Conservation (phyloP, 2,329 filamentous ascomycete genomes). For the Arthrobotrys sinensis region DNA sequence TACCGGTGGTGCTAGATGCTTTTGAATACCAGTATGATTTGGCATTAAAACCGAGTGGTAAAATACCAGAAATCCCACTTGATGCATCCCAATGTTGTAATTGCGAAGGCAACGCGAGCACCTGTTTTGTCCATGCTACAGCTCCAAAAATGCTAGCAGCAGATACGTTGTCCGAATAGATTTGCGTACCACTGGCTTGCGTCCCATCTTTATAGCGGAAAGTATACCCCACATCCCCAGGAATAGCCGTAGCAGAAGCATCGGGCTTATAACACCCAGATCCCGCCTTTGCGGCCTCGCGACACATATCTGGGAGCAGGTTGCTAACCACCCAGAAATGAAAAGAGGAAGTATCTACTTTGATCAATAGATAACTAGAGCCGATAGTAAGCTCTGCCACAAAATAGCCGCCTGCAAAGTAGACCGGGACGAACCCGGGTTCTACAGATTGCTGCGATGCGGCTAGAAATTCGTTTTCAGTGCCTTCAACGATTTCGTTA, state of each 20-base stretch:
- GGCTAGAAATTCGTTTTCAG: conserved; percentile 43
- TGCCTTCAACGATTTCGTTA: not conserved
- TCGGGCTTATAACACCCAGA: conserved; percentile 40
- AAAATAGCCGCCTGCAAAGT: conserved; percentile 30
- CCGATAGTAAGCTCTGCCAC: conserved; percentile 53
- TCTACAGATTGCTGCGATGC: conserved; percentile 8
- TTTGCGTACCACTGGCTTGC: conserved; percentile 25
- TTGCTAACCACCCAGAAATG: conserved; percentile 54
- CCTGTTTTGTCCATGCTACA: conserved; percentile 32
- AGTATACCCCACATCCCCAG: conserved; percentile 18
- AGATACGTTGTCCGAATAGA: conserved; percentile 25
- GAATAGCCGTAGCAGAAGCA: not conserved
- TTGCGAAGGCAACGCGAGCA: conserved; percentile 31
- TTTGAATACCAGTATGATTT: conserved; percentile 24
- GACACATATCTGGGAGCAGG: conserved; percentile 27
- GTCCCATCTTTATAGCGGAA: conserved; percentile 43
- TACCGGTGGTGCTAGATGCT: not conserved
- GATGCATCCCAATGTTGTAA: conserved; percentile 20
- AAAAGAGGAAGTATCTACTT: conserved; percentile 47
- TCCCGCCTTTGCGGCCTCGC: conserved; percentile 1
- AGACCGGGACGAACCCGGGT: conserved; percentile 43
- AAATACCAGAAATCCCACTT: conserved; percentile 38
- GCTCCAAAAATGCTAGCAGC: conserved; percentile 40
- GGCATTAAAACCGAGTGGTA: conserved; percentile 44
- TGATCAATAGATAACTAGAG: conserved; percentile 20